A percentile compares a stretch with the other conserved stretches of the same genome.
phyloP scores from a whole-genome alignment of 148 eudicot species.

The Chenopodium suecicum region DNA sequence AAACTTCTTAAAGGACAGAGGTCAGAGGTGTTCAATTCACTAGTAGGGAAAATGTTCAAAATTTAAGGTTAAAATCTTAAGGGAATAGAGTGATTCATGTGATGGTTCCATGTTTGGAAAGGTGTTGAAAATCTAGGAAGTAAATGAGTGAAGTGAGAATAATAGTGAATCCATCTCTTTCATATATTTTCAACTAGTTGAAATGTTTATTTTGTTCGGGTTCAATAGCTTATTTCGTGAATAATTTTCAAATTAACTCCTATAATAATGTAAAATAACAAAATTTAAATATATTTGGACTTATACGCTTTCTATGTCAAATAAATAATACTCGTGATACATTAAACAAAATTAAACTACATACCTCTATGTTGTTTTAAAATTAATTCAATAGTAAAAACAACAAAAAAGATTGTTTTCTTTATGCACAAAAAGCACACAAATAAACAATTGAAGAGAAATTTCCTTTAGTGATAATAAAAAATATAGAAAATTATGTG shows the following conservation, averaged over 20 bases:
- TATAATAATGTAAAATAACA: too few relatives aligned
- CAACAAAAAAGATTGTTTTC: background rate
- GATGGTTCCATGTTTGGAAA: background rate
- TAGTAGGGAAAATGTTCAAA: too few relatives aligned
- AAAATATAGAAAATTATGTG: background rate
- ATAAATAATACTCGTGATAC: too few relatives aligned
- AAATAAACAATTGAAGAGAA: background rate
- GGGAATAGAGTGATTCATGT: background rate
- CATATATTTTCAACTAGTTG: background rate
- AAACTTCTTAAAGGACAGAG: too few relatives aligned
- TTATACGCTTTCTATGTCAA: too few relatives aligned
- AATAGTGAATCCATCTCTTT: background rate
- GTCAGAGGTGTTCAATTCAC: too few relatives aligned
- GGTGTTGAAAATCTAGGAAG: background rate
- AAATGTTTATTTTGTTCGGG: too few relatives aligned
- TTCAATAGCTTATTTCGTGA: too few relatives aligned
- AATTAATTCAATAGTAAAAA: background rate
- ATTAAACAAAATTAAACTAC: background rate
- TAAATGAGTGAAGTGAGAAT: background rate
- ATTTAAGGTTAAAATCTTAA: background rate
- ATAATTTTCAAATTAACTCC: too few relatives aligned
- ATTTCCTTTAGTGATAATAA: constrained; percentile 8
- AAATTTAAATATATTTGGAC: too few relatives aligned
- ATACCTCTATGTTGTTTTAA: background rate
- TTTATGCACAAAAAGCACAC: background rate